Conservation (phyloP, 1,139 yeast genomes). For the Candida buenavistaensis region DNA sequence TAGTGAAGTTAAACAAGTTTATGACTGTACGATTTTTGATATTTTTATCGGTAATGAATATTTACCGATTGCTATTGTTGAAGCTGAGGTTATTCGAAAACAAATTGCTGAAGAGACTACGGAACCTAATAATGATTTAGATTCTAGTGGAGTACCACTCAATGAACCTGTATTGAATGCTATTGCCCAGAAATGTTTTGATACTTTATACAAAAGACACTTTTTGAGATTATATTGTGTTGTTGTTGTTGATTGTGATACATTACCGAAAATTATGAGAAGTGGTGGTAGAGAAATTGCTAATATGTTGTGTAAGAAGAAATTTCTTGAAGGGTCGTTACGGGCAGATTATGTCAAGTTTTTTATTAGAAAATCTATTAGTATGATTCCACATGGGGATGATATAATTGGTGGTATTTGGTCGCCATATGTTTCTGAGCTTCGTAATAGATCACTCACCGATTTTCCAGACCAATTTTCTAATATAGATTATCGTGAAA, state of each 20-base stretch:
- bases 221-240: slow-evolving; percentile 80
- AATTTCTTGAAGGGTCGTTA: slow-evolving; percentile 74
- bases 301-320: slow-evolving; percentile 84
- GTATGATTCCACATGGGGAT: slow-evolving; percentile 74
- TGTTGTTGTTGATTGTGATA: slow-evolving; percentile 74
- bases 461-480: slow-evolving; percentile 57
- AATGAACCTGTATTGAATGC: slow-evolving; percentile 65
- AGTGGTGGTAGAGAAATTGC: slow-evolving; percentile 92
- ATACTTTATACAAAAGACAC: slow-evolving; percentile 68
- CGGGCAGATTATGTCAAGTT: slow-evolving; percentile 82
- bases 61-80: slow-evolving; percentile 83
- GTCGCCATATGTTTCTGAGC: slow-evolving; percentile 68
- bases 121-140: slow-evolving; percentile 15
- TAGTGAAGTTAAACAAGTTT: slow-evolving; percentile 75
- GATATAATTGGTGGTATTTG: slow-evolving; percentile 83
- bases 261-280: slow-evolving; percentile 79
- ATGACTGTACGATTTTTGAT: slow-evolving; percentile 92
- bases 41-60: slow-evolving; percentile 81
- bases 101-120: slow-evolving; percentile 26
- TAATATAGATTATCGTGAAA: slow-evolving; percentile 74
- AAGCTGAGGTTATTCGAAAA: slow-evolving; percentile 68
- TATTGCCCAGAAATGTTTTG: slow-evolving; percentile 73
- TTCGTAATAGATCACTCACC: slow-evolving; percentile 51
- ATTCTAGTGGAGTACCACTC: slow-evolving; percentile 39
- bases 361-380: slow-evolving; percentile 64